Base-by-base conservation (phyloP, 306 rosid genomes). In the Glycyrrhiza uralensis region DNA sequence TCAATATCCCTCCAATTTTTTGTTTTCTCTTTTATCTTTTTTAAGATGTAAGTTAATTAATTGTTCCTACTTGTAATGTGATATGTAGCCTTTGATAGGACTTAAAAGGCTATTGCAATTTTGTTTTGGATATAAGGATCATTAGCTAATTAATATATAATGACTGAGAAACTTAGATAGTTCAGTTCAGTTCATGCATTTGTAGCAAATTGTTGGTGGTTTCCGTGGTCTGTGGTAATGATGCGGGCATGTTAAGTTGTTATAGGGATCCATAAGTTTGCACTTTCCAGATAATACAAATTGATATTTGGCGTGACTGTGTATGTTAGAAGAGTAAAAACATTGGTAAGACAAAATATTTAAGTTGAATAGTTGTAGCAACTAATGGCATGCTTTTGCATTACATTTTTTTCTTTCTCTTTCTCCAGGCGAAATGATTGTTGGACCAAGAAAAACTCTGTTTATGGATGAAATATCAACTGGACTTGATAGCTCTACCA, bases 401-500 rank as follows among this genome's bases (percentile, higher is more conserved):
- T 29, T 29, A 14, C 17, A 66, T 13, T 65, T 73, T 33, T 72
- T 47, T n/a, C n/a, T n/a, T n/a, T n/a, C n/a, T n/a, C n/a, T 69
- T 35, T 46, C 35, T 28, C 36, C 38, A 87, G 97, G 96, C 49
- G 98, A 93, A 85, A 87, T 93, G 98, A 76, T 87, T 65, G 92
- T 93, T 73, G 98, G 96, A 74, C 98, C 97, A 29, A 86, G 96
- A 77, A 90, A 87, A 74, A 74, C 96, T 10, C 66, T 90, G 24
- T 90, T 90, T 64, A 88, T 93, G 98, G 98, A 93, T 69, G 98
- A 93, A 83, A 88, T 90, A 75, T 93, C 97, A 50, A 93, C 97
- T 1, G 98, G 98, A 71, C 91, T 93, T 33, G 98, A 93, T 78
- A 93, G 98, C 77, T 84, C 96, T 36, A 93, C 98, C 9, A 90